Evolutionary conservation across 495 filamentous ascomycete genomes (phyloP).

Genomic region (Bacidia gigantensis): DNA sequence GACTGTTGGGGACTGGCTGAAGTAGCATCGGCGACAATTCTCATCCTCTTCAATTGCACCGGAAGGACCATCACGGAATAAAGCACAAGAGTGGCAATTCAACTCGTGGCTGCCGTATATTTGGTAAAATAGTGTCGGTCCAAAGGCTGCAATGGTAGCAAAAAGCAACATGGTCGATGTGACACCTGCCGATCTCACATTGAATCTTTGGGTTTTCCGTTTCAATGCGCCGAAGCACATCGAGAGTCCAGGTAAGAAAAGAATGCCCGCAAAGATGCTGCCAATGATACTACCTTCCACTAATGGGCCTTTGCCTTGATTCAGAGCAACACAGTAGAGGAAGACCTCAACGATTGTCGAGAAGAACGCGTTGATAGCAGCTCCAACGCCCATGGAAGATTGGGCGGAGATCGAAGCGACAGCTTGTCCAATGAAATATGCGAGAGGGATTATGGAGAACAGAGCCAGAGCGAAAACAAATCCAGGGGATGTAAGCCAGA

Average conservation of each 20-base stretch:
- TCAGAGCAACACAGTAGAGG: slow-evolving; percentile 89
- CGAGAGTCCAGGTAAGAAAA: slow-evolving; percentile 91
- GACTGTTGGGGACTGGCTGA: slow-evolving; percentile 74
- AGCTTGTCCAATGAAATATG: slow-evolving; percentile 98
- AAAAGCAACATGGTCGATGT: slow-evolving; percentile 98
- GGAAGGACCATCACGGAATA: slow-evolving; percentile 27
- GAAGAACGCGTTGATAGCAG: slow-evolving; percentile 97
- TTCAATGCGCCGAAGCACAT: slow-evolving; percentile 99
- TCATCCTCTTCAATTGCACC: slow-evolving; percentile 14
- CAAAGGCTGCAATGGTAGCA: slow-evolving; percentile 92
- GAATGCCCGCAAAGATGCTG: slow-evolving; percentile 91
- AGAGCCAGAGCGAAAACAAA: slow-evolving; percentile 77
- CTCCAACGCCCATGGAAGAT: slow-evolving; percentile 98
- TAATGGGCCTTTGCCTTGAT: slow-evolving; percentile 79
- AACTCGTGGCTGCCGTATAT: slow-evolving; percentile 97
- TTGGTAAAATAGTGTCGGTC: slow-evolving; percentile 96
- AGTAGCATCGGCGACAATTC: slow-evolving; percentile 89
- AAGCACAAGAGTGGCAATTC: slow-evolving; percentile 66
- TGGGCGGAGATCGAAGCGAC: slow-evolving; percentile 99
- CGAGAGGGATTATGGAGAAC: slow-evolving; percentile 88
- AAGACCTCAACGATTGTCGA: slow-evolving; percentile 98
- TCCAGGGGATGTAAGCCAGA: slow-evolving; percentile 60
- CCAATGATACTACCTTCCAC: slow-evolving; percentile 96
- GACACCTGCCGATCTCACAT: slow-evolving; percentile 90
- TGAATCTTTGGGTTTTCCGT: slow-evolving; percentile 97